Percentiles rank a stretch among this genome's conserved stretches.
phyloP scores from a whole-genome alignment of 1,284 basidiomycete genomes.

The Apiotrichum brassicae region DNA sequence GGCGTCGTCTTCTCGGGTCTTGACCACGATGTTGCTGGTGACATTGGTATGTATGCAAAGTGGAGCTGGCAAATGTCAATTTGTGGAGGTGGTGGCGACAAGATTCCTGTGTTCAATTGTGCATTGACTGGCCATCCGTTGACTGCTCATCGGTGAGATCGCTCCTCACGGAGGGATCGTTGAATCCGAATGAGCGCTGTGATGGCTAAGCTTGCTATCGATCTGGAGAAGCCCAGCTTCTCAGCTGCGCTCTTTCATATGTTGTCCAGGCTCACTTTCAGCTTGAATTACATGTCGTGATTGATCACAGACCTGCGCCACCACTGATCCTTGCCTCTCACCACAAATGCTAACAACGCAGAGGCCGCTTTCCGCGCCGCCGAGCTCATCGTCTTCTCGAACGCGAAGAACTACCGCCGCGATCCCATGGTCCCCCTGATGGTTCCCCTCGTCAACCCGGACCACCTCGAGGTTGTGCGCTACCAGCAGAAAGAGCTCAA shows the following conservation, averaged over 20 bases:
- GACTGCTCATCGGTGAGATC: too few relatives aligned
- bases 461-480: slow-evolving; percentile 75
- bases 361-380: slow-evolving; percentile 82
- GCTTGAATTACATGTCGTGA: too few relatives aligned
- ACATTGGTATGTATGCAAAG: slow-evolving; percentile 86
- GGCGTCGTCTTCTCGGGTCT: slow-evolving; percentile 89
- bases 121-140: too few relatives aligned
- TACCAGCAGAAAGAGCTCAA: slow-evolving; percentile 71
- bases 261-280: too few relatives aligned
- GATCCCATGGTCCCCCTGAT: slow-evolving; percentile 94
- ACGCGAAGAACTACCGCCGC: slow-evolving; percentile 93
- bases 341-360: slow-evolving; percentile 37
- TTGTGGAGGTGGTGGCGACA: too few relatives aligned
- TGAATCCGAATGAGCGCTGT: too few relatives aligned
- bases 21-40: slow-evolving; percentile 88
- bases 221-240: too few relatives aligned
- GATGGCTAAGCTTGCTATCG: too few relatives aligned
- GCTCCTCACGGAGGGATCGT: too few relatives aligned
- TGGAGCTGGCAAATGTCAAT: too few relatives aligned
- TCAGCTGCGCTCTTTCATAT: too few relatives aligned
- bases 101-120: too few relatives aligned
- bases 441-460: slow-evolving; percentile 91
- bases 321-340: not conserved
- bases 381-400: slow-evolving; percentile 90
- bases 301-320: not conserved